Base-by-base conservation (phyloP, 192 early-diverging fungal species). In the Anaeromyces robustus region DNA sequence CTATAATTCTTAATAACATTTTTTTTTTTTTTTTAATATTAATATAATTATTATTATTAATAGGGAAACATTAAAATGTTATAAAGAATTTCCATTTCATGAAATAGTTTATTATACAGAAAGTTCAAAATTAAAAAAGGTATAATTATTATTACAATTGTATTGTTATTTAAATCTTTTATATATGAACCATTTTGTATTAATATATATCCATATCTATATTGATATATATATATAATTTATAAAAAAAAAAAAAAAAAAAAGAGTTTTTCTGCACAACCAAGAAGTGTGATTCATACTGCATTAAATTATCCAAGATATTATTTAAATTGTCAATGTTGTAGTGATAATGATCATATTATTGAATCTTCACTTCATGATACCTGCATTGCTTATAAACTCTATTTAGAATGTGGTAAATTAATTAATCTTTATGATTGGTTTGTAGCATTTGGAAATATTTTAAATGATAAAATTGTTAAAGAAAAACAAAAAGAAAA, bases 341-440 rank as follows among this genome's bases (percentile, higher is more conserved):
- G 97, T 84, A 81, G 77, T 22, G 59, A 79, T 22, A 85, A 82
- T 19, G 79, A 78, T 17, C 83, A 80, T 29, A 83, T 85, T 18
- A 86, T 97, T 29, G 59, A 87, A 79, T 87, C 92, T 1, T 90
- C 89, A 31, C 89, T 93, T 83, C 88, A 94, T 78, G 97, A 99
- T 84, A 94, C 92, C 0, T 93, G 92, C 86, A 94, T 98, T 43
- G 85, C 94, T 12, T 99, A 99, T 83, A 91, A 92, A 77, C 88
- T 98, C 18, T 95, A 97, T 85, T 86, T 93, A 12, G 96, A 98
- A 80, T 98, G 94, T 84, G 95, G 96, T 5, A 89, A 93, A 80
- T 86, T 98, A 88, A 97, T 99, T 85, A 98, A 99, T 83, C 84
- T 98, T 68, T 94, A 92, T 82, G 97, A 99, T 84, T 95, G 94